Percentiles rank a stretch among this genome's conserved stretches.
Conservation (phyloP, 202 grass and related monocot genomes). For the Elaeis oleifera region DNA sequence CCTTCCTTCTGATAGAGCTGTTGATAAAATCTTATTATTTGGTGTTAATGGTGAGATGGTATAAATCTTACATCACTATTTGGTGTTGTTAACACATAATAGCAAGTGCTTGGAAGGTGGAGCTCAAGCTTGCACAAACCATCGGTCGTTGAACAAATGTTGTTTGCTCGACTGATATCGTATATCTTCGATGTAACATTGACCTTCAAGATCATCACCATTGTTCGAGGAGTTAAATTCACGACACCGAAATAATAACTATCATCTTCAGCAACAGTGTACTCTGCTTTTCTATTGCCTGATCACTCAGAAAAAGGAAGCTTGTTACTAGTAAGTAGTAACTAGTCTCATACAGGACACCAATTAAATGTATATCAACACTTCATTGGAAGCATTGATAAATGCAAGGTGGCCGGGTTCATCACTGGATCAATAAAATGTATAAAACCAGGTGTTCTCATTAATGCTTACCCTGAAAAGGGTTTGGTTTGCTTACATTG, state of each 20-base stretch:
- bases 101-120: slow-evolving; percentile 20
- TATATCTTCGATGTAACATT: slow-evolving; percentile 27
- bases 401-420: too few species aligned
- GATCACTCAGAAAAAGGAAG: neutral
- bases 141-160: slow-evolving; percentile 22
- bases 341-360: too few species aligned
- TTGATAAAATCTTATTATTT: too few species aligned
- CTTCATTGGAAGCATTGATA: too few species aligned
- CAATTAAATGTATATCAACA: too few species aligned
- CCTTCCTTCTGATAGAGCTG: too few species aligned
- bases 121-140: slow-evolving; percentile 30
- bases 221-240: slow-evolving; percentile 23
- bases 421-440: too few species aligned
- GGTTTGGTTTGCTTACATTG: too few species aligned
- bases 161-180: slow-evolving; percentile 23
- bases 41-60: neutral
- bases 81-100: slow-evolving; percentile 30
- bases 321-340: neutral
- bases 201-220: slow-evolving; percentile 18
- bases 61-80: slow-evolving; percentile 15
- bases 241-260: slow-evolving; percentile 28
- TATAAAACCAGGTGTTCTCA: too few species aligned
- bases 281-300: slow-evolving; percentile 12
- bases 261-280: slow-evolving; percentile 17
- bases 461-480: too few species aligned